Conservation (phyloP, 139 green algal species). For the Chlamydomonas eustigma region DNA sequence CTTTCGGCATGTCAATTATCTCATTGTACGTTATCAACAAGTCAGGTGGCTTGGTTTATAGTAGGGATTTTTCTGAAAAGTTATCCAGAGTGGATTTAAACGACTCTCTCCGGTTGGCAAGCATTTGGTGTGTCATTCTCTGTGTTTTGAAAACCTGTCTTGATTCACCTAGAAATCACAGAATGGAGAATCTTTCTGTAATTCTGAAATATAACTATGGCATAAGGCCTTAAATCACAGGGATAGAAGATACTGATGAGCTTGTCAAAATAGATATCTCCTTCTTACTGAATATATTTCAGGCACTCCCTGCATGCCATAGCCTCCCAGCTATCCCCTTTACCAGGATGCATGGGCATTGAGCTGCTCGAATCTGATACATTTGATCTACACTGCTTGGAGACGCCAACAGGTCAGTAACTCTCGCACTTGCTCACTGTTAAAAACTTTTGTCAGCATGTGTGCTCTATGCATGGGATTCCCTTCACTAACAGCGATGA, state of each 20-base stretch:
- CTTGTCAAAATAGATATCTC: no score
- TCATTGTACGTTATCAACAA: slow-evolving; percentile 91
- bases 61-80: slow-evolving; percentile 66
- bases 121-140: slow-evolving; percentile 51
- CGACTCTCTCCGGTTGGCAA: slow-evolving; percentile 71
- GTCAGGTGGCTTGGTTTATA: slow-evolving; percentile 84
- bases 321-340: slow-evolving; percentile 79
- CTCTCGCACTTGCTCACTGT: no score
- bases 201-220: no score
- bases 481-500: no score
- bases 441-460: no score
- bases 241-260: no score
- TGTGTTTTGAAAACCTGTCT: no score
- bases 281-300: no score
- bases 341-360: slow-evolving; percentile 70
- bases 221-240: no score
- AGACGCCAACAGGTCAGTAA: slow-evolving; percentile 22
- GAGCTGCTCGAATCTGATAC: slow-evolving; percentile 85
- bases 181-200: no score
- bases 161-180: no score
- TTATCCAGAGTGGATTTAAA: slow-evolving; percentile 66
- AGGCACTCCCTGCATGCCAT: slow-evolving; percentile 89
- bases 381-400: slow-evolving; percentile 93
- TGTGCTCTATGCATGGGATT: no score
- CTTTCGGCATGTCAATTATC: slow-evolving; percentile 22